phyloP scores from a whole-genome alignment of 2,329 filamentous ascomycete species.

The Alternaria ethzedia region DNA sequence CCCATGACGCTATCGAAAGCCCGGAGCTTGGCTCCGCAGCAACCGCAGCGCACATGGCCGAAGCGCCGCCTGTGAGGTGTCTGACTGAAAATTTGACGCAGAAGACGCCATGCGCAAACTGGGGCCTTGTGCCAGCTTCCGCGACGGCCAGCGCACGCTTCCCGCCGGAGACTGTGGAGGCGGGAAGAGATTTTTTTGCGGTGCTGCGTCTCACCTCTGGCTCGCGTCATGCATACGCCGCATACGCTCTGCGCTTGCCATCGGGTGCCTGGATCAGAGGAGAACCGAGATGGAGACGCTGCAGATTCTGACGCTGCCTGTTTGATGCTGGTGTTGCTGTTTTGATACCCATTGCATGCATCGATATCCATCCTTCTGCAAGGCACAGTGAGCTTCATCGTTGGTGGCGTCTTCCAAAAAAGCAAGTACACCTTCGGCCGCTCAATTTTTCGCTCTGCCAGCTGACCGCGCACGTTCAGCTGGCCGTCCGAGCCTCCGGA shows the following conservation, averaged over 20 bases:
- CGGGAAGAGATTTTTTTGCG: conserved; percentile 27
- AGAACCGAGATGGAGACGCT: conserved; percentile 5
- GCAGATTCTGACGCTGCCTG: conserved; percentile 3
- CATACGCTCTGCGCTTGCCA: conserved; percentile 1
- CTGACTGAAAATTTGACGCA: conserved; percentile 29
- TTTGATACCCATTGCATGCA: background rate
- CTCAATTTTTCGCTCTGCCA: background rate
- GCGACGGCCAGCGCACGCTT: conserved; percentile 8
- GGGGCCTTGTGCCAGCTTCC: conserved; percentile 5
- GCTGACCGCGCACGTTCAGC: conserved; percentile 2
- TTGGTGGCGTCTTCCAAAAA: background rate
- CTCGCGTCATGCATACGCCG: conserved; percentile 17
- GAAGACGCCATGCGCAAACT: conserved; percentile 26
- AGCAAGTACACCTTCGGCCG: background rate
- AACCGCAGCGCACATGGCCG: conserved; percentile 1
- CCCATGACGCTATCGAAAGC: conserved; percentile 17
- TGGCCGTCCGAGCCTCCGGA: background rate
- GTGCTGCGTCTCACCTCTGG: background rate
- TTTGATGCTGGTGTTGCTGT: background rate
- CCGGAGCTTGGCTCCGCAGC: conserved; percentile 8
- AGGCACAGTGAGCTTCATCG: background rate
- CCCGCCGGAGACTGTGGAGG: conserved; percentile 27
- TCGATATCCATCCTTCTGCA: background rate
- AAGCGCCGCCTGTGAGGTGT: background rate
- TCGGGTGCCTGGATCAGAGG: conserved; percentile 12